Conservation (phyloP, 75 land plant species). For the Cunninghamia lanceolata region DNA sequence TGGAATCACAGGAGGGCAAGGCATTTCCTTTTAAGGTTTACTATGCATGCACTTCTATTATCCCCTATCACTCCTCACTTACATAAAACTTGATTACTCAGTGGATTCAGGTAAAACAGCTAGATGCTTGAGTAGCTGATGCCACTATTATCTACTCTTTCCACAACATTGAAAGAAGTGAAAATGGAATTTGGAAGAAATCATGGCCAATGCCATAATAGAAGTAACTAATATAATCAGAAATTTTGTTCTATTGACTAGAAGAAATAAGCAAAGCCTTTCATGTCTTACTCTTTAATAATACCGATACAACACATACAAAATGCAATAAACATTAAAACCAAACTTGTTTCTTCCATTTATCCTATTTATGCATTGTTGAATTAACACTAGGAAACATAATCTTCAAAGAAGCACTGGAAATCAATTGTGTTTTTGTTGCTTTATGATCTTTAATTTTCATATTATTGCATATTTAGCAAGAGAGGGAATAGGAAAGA, state of each 20-base stretch:
- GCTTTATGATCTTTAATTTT: constrained; percentile 1
- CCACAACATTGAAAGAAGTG: not conserved
- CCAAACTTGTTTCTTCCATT: not conserved
- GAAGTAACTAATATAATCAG: not conserved
- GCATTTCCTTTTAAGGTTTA: not conserved
- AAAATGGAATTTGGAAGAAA: not conserved
- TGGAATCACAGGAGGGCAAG: not conserved
- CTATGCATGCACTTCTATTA: not conserved
- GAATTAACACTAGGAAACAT: not conserved
- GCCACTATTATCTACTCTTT: not conserved
- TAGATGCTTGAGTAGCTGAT: not conserved
- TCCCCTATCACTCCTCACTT: not conserved
- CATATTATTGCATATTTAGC: not conserved
- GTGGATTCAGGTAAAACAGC: not conserved
- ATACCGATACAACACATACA: not conserved
- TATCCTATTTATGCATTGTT: not conserved
- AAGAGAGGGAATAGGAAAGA: constrained; percentile 15
- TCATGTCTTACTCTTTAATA: not conserved
- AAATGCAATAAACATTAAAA: not conserved
- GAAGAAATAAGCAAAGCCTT: not conserved
- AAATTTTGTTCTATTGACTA: not conserved
- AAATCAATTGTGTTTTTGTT: not conserved
- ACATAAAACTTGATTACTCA: not conserved
- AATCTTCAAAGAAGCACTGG: not conserved
- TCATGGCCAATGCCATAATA: not conserved